Evolutionary conservation across 345 rosid genomes (phyloP), one percentile per base, ranked within the genome.

Genomic region (Combretum micranthum): DNA sequence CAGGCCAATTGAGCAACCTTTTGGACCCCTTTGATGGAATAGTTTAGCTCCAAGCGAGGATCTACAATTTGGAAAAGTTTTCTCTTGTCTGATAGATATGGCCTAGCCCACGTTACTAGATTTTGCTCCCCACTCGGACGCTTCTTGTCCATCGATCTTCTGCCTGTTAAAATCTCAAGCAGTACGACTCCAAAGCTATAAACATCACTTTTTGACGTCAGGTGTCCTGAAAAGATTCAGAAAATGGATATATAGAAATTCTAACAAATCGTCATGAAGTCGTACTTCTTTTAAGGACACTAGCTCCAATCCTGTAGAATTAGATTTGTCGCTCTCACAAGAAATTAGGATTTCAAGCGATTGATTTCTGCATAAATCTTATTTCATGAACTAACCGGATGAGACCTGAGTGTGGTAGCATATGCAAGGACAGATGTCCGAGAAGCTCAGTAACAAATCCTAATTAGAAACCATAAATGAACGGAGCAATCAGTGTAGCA

Each of bases 121-220:
- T 88, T 92, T 52, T 88, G 81, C 64, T 88, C 97, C 48, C 91
- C 93, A 0, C 82, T 84, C 2, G 97, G 97, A 3, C 95, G 85
- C 56, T 84, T 92, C 76, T 86, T 92, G 74, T 88, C 98, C 85
- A 92, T 79, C n/a, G 98, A 88, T 79, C 97, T 83, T 69, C 97
- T 74, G 59, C 96, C 98, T 26, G 91, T 88, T 64, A 92, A 64
- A 70, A 92, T 80, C 85, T 92, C 97, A 3, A 92, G 87, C 52
- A 92, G 81, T 21, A 92, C 97, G 50, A 92, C 98, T 6, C 97
- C 98, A 4, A 86, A 92, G 76, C 98, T 92, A 69, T 86, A 92
- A 26, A 92, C 98, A 37, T 92, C 97, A 55, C 98, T 92, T 79
- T 80, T 88, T 13, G 96, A 88, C 20, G 98, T 86, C 73, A 88